Conservation (phyloP, 2,329 filamentous ascomycete genomes). For the Nakataea oryzae region DNA sequence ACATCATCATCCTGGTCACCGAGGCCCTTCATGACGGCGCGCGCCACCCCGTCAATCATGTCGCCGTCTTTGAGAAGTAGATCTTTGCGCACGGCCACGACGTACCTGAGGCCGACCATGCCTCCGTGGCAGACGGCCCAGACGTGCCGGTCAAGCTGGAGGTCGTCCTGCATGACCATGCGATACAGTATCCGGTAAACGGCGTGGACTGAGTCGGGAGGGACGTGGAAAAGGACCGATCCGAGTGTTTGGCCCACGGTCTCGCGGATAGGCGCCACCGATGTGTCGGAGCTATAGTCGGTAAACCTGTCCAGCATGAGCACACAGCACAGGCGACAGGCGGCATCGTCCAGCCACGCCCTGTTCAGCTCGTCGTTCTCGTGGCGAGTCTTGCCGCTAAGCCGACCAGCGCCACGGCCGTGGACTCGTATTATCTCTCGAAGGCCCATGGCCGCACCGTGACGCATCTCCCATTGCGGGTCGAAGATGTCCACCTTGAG, state of each 20-base stretch:
- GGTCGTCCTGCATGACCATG: slow-evolving; percentile 84
- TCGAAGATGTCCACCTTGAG: slow-evolving; percentile 92
- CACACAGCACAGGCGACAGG: slow-evolving; percentile 89
- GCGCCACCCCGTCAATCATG: slow-evolving; percentile 87
- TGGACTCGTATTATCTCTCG: slow-evolving; percentile 89
- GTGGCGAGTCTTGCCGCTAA: slow-evolving; percentile 54
- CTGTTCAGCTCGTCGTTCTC: slow-evolving; percentile 77
- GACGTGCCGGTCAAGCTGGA: slow-evolving; percentile 60
- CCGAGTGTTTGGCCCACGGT: slow-evolving; percentile 91
- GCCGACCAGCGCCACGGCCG: slow-evolving; percentile 74
- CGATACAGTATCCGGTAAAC: slow-evolving; percentile 78
- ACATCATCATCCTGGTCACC: slow-evolving; percentile 91
- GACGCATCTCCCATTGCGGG: slow-evolving; percentile 85
- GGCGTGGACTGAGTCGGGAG: slow-evolving; percentile 66
- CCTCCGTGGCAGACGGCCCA: slow-evolving; percentile 97
- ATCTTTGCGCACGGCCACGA: slow-evolving; percentile 91
- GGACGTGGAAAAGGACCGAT: slow-evolving; percentile 76
- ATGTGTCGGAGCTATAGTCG: slow-evolving; percentile 95
- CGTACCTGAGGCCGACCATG: slow-evolving; percentile 92
- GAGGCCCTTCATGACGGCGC: slow-evolving; percentile 89
- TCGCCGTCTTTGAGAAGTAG: slow-evolving; percentile 71
- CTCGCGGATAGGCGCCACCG: slow-evolving; percentile 90
- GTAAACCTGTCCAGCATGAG: slow-evolving; percentile 97
- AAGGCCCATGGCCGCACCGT: slow-evolving; percentile 91
- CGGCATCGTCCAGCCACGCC: slow-evolving; percentile 84